Base-by-base conservation (phyloP, 768 basidiomycete species). In the Mrakia gelida region DNA sequence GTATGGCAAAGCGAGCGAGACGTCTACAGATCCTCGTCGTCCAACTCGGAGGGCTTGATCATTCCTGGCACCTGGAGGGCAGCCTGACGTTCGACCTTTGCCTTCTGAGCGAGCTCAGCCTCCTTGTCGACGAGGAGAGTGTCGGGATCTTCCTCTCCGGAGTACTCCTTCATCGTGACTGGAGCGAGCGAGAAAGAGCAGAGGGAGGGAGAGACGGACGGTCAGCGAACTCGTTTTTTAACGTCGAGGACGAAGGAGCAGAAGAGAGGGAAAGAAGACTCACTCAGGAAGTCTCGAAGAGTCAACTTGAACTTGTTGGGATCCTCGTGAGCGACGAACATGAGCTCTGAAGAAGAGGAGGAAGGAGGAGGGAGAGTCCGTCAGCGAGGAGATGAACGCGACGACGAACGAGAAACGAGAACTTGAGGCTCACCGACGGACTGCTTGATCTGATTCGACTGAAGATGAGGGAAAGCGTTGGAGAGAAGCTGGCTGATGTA, bases 81-180 rank as follows among this genome's bases (percentile, higher is more conserved):
- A 54, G 91, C 89, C 86, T 94, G 90, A 73, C 91, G 91, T 85
- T 97, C 95, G 79, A 90, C 92, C 80, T 92, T 89, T 0, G 89
- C 90, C 86, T 92, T 91, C 84, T 86, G 87, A 83, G 91, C 89
- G 30, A 88, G 87, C 84, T 96, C 96, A 5, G 89, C 88, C 84
- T 98, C 95, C 85, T 94, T 96, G 85, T 98, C 97, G 82, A 98
- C 96, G 81, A 94, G 87, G 86, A 88, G 98, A 54, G 98, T 87
- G 80, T 98, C 97, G 13, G 94, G 86, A 80, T 96, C 95, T 41
- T 70, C 67, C 82, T 97, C 95, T 8, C 91, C 92, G 9, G 94
- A 94, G 86, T 97, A 98, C 85, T 98, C 97, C 84, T 97, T 97
- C 80, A 99, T 89, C 81, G 95, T 92, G 81, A 99, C 59, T 59